Evolutionary conservation across 2,329 filamentous ascomycete genomes (phyloP), one percentile per base, ranked within the genome.

Genomic region (Colletotrichum sp.): DNA sequence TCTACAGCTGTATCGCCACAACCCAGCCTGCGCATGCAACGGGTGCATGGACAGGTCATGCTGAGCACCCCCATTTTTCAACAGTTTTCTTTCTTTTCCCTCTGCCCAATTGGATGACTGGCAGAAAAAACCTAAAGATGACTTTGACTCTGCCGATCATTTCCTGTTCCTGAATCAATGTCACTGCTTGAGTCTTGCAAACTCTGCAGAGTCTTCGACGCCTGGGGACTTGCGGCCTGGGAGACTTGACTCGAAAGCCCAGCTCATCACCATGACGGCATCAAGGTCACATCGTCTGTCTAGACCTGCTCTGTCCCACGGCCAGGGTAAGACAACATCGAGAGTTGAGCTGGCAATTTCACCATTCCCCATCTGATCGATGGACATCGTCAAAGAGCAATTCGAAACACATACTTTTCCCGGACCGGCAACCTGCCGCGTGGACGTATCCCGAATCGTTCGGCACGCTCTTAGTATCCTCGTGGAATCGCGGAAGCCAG

Each of bases 141-240:
- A 48, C 64, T 64, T 59, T 68, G 63, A 64, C 10, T 59, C 7
- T 28, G 64, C 12, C 44, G 64, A 72, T 75, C 73, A 26, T 13
- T 73, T 73, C 73, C 70, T 59, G 63, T 75, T 75, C 63, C 63
- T 75, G 73, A 48, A 68, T 5, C 32, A 13, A 28, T 9, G 44
- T 59, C 28, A 48, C 22, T 10, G 12, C 57, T 39, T 36, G 18
- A 55, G 59, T 34, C 30, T 39, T 15, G 24, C 32, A 64, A 64
- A 64, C 8, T 64, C 24, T 36, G 16, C 34, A 18, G 22, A n/a
- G 5, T 48, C 39, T n/a, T 36, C 28, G n/a, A 63, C 26, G 22
- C 18, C 30, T 7, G 22, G 13, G 32, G 24, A 36, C 32, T 71
- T 16, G 34, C 8, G 15, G 3, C 26, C 15, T 34, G n/a, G 26